These are phyloP conservation scores for Dipodascus albidus DNA, from an alignment of 805 yeast species.

Conservation along the genomic window DNA sequence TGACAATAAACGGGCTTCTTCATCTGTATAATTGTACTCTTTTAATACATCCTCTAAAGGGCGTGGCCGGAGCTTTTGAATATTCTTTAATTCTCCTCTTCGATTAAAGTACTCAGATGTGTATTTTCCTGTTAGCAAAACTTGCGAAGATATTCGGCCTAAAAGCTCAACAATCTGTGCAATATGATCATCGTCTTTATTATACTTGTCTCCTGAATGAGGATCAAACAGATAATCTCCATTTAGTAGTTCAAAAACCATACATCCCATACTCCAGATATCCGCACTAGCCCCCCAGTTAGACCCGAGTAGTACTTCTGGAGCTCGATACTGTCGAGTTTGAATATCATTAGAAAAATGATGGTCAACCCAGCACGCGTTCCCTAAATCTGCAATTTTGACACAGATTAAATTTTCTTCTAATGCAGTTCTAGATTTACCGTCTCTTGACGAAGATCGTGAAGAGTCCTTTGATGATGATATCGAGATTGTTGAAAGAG, in stretches of 20 bases:
- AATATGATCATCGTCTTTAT: conserved; percentile 90
- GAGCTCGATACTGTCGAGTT: conserved; percentile 86
- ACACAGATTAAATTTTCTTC: conserved; percentile 51
- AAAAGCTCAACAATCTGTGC: conserved; percentile 86
- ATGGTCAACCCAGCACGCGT: conserved; percentile 70
- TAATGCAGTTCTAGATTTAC: conserved; percentile 11
- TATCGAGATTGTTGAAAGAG: conserved; percentile 6
- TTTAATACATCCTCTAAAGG: conserved; percentile 65
- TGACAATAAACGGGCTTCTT: conserved; percentile 61
- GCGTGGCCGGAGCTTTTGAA: conserved; percentile 82
- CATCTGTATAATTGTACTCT: conserved; percentile 63
- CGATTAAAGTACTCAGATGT: conserved; percentile 51
- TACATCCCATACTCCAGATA: conserved; percentile 92
- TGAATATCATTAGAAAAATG: conserved; percentile 86
- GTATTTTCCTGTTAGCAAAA: conserved; percentile 50
- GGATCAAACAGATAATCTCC: conserved; percentile 96
- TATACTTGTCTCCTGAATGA: conserved; percentile 40
- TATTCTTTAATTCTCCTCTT: conserved; percentile 63
- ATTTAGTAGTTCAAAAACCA: conserved; percentile 80
- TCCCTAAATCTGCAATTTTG: conserved; percentile 89
- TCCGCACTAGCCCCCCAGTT: conserved; percentile 95
- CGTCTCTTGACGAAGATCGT: conserved; percentile 9
- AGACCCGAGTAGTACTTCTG: conserved; percentile 71
- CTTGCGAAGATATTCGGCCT: conserved; percentile 52
- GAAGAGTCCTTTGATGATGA: conserved; percentile 7